These are phyloP conservation scores for Pleurotus tuoliensis DNA, from an alignment of 768 basidiomycete species.

Conservation along the genomic window DNA sequence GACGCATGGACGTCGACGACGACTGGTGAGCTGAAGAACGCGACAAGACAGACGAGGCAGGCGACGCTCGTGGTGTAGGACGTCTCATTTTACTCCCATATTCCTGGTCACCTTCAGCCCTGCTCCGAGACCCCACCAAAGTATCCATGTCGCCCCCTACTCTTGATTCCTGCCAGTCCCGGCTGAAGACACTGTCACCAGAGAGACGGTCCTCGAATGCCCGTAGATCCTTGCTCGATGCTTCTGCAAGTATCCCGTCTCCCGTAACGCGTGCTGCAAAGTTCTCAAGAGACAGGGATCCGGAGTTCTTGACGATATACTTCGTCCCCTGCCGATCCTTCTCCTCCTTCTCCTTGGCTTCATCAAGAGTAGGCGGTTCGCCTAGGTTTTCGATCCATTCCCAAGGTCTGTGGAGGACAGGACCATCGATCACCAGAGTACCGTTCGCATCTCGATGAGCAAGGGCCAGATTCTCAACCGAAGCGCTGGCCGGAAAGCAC, in stretches of 20 bases:
- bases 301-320: conserved; percentile 54
- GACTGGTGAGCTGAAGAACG: conserved; percentile 35
- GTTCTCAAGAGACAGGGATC: conserved; percentile 67
- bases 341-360: conserved; percentile 36
- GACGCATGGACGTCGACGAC: conserved; percentile 48
- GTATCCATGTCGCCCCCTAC: conserved; percentile 35
- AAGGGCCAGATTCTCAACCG: conserved; percentile 55
- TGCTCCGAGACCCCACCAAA: neutral
- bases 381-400: conserved; percentile 84
- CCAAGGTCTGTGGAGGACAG: conserved; percentile 76
- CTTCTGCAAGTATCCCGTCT: conserved; percentile 42
- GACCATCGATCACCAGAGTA: conserved; percentile 39
- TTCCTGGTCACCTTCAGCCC: conserved; percentile 16
- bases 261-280: conserved; percentile 67
- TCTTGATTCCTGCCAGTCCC: conserved; percentile 78
- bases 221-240: conserved; percentile 37
- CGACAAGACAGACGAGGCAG: conserved; percentile 38
- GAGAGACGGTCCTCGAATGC: conserved; percentile 63
- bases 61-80: conserved; percentile 31
- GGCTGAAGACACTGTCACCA: conserved; percentile 59
- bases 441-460: conserved; percentile 55
- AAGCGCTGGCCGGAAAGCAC: conserved; percentile 42
- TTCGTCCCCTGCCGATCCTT: conserved; percentile 30
- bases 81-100: conserved; percentile 17
- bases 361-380: conserved; percentile 42